phyloP scores from a whole-genome alignment of 2,329 filamentous ascomycete species.

The Neopestalotiopsis sp. region DNA sequence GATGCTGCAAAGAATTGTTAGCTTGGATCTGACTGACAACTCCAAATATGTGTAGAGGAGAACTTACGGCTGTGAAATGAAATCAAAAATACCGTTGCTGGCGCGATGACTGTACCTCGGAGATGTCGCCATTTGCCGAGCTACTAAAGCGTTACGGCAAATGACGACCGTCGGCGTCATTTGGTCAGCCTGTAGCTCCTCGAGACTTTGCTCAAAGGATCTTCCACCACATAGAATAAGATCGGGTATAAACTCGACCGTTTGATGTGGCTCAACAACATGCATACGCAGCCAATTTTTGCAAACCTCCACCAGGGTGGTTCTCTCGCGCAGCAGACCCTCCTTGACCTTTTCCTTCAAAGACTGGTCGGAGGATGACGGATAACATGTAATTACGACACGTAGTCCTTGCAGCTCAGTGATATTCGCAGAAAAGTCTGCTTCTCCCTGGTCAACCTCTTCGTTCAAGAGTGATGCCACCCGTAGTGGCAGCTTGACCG shows the following conservation, averaged over 20 bases:
- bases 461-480: background rate
- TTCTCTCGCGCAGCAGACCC: background rate
- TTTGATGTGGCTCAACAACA: background rate
- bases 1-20: slow-evolving; percentile 29
- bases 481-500: slow-evolving; percentile 27
- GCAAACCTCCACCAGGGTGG: background rate
- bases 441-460: too few relatives aligned
- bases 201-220: slow-evolving; percentile 21
- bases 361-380: background rate
- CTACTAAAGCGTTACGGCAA: slow-evolving; percentile 37
- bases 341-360: background rate
- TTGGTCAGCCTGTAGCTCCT: slow-evolving; percentile 4
- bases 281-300: background rate
- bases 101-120: background rate
- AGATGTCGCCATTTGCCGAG: slow-evolving; percentile 26
- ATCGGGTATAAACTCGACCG: slow-evolving; percentile 23
- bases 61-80: slow-evolving; percentile 43
- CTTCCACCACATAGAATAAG: slow-evolving; percentile 30
- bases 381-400: background rate
- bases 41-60: too few relatives aligned
- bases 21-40: background rate
- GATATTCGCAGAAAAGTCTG: background rate
- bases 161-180: slow-evolving; percentile 36
- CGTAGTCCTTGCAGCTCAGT: background rate
- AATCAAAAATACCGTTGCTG: slow-evolving; percentile 35